A percentile compares a stretch with the other conserved stretches of the same genome.
phyloP scores from a whole-genome alignment of 768 basidiomycete species.

The Collybia mongolica region DNA sequence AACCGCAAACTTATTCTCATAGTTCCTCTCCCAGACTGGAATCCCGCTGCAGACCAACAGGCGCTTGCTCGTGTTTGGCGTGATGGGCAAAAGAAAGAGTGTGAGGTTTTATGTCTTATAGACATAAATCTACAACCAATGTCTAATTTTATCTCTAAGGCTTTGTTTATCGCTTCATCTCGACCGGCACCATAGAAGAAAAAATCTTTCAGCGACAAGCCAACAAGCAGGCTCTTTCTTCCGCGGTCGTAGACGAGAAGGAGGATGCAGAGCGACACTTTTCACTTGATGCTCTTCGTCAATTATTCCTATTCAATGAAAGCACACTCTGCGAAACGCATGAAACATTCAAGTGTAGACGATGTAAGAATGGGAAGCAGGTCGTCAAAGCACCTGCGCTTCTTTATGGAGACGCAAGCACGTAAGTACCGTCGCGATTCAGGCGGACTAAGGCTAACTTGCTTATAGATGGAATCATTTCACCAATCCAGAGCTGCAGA shows the following conservation, averaged over 20 bases:
- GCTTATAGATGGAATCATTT: constrained; percentile 92
- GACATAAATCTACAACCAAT: no score
- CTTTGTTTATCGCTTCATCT: constrained; percentile 98
- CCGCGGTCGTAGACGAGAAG: constrained; percentile 97
- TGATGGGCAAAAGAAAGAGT: constrained; percentile 99
- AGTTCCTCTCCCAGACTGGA: constrained; percentile 75
- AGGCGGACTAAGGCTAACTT: not conserved
- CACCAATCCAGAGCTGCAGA: constrained; percentile 81
- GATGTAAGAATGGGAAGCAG: constrained; percentile 87
- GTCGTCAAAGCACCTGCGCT: constrained; percentile 78
- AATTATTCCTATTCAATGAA: constrained; percentile 91
- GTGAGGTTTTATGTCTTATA: constrained; percentile 39
- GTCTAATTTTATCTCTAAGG: constrained; percentile 40
- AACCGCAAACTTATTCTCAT: not conserved
- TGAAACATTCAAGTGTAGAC: constrained; percentile 96
- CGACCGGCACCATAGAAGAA: constrained; percentile 96
- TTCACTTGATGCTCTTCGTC: constrained; percentile 81
- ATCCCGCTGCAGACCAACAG: constrained; percentile 97
- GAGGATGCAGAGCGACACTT: constrained; percentile 96
- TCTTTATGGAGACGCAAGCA: constrained; percentile 95
- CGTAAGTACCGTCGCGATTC: constrained; percentile 54
- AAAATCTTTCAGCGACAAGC: constrained; percentile 99
- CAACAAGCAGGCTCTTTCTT: constrained; percentile 93
- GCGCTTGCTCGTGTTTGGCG: constrained; percentile 98
- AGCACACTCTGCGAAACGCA: constrained; percentile 90